Evolutionary conservation across 768 basidiomycete genomes (phyloP).

Genomic region (Sporobolomyces phaffii): DNA sequence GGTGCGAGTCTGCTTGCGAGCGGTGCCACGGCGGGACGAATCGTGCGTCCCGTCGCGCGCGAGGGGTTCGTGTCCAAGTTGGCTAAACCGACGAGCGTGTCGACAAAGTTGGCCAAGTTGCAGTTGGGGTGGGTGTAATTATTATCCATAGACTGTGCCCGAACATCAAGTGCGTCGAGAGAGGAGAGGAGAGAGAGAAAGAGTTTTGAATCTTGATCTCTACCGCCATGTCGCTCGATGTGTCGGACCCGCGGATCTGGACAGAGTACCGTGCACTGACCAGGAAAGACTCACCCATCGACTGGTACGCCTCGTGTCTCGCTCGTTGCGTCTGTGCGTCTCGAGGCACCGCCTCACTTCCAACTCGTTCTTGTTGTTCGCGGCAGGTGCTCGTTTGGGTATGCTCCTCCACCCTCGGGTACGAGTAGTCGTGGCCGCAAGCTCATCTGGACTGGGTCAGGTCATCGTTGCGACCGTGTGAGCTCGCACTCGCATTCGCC

Average conservation of each 20-base stretch:
- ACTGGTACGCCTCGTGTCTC: slow-evolving; percentile 19
- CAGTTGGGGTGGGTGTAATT: slow-evolving; percentile 7
- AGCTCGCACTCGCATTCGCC: too few relatives aligned
- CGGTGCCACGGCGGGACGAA: background rate
- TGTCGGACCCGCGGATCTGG: background rate
- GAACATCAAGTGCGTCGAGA: background rate
- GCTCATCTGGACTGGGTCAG: background rate
- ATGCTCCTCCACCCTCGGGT: too few relatives aligned
- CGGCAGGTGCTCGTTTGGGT: slow-evolving; percentile 10
- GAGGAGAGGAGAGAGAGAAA: background rate
- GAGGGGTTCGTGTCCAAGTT: slow-evolving; percentile 1
- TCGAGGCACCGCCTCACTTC: background rate
- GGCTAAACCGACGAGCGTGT: background rate
- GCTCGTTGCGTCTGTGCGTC: too few relatives aligned
- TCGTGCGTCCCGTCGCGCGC: background rate
- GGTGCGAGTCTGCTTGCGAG: too few relatives aligned
- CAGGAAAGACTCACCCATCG: background rate
- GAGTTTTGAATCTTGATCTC: background rate
- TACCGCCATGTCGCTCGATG: background rate
- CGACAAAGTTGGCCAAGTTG: background rate
- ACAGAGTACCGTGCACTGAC: background rate
- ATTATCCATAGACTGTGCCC: too few relatives aligned
- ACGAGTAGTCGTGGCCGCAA: too few relatives aligned
- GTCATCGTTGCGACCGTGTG: background rate
- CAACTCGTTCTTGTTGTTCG: background rate